phyloP scores from a whole-genome alignment of 2,329 filamentous ascomycete genomes.

The Scedosporium dehoogii region DNA sequence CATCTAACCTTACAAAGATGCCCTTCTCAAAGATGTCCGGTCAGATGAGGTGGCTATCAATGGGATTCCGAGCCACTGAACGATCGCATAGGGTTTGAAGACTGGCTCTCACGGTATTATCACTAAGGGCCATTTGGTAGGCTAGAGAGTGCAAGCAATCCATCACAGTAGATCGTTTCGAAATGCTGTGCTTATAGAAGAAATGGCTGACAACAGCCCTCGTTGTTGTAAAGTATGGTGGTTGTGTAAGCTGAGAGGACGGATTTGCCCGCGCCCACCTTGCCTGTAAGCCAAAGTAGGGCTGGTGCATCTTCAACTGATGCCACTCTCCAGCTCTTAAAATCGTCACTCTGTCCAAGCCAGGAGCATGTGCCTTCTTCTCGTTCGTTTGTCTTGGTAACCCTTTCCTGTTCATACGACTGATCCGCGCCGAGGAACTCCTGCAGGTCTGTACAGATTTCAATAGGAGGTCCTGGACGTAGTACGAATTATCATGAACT shows the following conservation, averaged over 20 bases:
- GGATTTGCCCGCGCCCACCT: neutral
- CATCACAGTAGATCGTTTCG: neutral
- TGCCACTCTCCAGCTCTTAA: neutral
- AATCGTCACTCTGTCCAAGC: neutral
- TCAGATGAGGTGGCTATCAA: neutral
- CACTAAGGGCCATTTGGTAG: neutral
- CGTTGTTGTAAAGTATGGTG: neutral
- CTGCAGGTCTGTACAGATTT: neutral
- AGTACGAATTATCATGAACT: neutral
- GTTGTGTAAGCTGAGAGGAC: neutral
- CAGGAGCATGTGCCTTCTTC: neutral
- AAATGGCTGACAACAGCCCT: neutral
- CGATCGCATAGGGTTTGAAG: too few relatives aligned
- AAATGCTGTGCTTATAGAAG: neutral
- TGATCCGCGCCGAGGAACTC: neutral
- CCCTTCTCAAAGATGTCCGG: neutral
- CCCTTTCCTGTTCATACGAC: neutral
- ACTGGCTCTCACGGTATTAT: neutral
- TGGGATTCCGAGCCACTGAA: too few relatives aligned
- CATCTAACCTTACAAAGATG: neutral
- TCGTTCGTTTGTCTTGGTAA: neutral
- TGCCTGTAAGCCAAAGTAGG: neutral
- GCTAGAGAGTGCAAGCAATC: neutral
- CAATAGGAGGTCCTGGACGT: neutral
- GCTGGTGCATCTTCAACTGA: neutral